phyloP scores from a whole-genome alignment of 2,329 filamentous ascomycete genomes.

The Ceratocystis huliohia region DNA sequence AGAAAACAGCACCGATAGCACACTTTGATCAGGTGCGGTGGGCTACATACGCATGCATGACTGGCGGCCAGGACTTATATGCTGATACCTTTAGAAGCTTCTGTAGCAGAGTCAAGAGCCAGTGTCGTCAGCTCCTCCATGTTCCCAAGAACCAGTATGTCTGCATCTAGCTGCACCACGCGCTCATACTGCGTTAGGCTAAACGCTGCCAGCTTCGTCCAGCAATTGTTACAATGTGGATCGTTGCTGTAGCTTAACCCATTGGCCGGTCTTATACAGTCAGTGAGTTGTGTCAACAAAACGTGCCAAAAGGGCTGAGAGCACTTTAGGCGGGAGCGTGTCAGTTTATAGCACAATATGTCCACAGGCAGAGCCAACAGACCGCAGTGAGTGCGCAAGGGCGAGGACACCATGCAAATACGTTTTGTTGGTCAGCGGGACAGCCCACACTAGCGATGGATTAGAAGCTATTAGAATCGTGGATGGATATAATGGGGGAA shows the following conservation, averaged over 20 bases:
- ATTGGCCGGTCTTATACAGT: slow-evolving; percentile 56
- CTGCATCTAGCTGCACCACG: slow-evolving; percentile 73
- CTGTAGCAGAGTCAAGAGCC: slow-evolving; percentile 43
- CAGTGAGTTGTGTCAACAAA: slow-evolving; percentile 58
- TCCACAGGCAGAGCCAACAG: slow-evolving; percentile 54
- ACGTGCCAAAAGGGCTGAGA: slow-evolving; percentile 54
- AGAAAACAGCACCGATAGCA: slow-evolving; percentile 43
- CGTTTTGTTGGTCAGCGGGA: slow-evolving; percentile 69
- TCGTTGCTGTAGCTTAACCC: slow-evolving; percentile 61
- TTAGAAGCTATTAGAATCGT: neutral
- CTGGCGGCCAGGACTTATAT: slow-evolving; percentile 63
- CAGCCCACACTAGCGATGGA: slow-evolving; percentile 60
- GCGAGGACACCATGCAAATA: slow-evolving; percentile 76
- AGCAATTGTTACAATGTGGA: slow-evolving; percentile 78
- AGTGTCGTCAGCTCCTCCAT: slow-evolving; percentile 93
- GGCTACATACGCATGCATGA: slow-evolving; percentile 80
- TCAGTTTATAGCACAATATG: slow-evolving; percentile 75
- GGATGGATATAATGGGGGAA: neutral
- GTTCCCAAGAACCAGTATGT: slow-evolving; percentile 72
- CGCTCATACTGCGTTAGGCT: slow-evolving; percentile 62
- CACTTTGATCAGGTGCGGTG: slow-evolving; percentile 51
- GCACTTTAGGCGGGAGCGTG: slow-evolving; percentile 43
- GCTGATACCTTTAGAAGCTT: neutral
- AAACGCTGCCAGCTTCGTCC: slow-evolving; percentile 76
- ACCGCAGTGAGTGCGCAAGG: slow-evolving; percentile 63